Evolutionary conservation across 306 rosid genomes (phyloP).

Genomic region (Pyrus betulifolia): DNA sequence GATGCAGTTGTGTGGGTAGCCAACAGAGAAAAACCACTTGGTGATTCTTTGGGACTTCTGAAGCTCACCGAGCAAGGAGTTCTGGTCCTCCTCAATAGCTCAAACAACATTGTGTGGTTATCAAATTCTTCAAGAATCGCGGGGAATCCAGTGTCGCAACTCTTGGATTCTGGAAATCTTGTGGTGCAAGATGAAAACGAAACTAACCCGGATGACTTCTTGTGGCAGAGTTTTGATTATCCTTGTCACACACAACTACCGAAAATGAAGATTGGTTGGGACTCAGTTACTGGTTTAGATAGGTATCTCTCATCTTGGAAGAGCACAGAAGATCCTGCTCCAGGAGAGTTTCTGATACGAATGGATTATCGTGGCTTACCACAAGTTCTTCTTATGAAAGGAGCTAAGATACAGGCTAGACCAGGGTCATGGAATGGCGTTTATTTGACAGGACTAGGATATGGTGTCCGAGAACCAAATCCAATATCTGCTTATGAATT

Average conservation of each 20-base stretch:
- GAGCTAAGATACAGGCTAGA: conserved; percentile 1
- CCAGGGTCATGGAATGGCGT: background rate
- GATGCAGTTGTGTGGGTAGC: conserved; percentile 18
- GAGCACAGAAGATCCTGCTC: conserved; percentile 43
- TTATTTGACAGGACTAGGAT: background rate
- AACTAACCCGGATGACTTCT: background rate
- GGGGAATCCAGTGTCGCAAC: conserved; percentile 8
- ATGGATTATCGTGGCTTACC: conserved; percentile 5
- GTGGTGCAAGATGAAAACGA: conserved; percentile 18
- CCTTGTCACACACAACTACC: conserved; percentile 14
- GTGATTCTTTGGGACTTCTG: background rate
- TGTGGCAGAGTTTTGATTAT: conserved; percentile 42
- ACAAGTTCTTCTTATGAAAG: conserved; percentile 22
- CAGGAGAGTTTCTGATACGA: conserved; percentile 24
- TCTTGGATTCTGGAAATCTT: conserved; percentile 31
- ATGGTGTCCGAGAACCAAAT: background rate
- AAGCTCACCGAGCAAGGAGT: conserved; percentile 7
- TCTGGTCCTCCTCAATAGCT: conserved; percentile 17
- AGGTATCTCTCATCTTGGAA: conserved; percentile 30
- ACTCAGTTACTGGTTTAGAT: conserved; percentile 17
- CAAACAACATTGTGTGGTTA: conserved; percentile 27
- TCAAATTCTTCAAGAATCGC: conserved; percentile 13
- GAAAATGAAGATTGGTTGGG: conserved; percentile 26
- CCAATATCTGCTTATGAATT: conserved; percentile 13
- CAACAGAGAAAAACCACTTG: conserved; percentile 13